phyloP scores from a whole-genome alignment of 768 basidiomycete genomes.

The Termitomyces sp. region DNA sequence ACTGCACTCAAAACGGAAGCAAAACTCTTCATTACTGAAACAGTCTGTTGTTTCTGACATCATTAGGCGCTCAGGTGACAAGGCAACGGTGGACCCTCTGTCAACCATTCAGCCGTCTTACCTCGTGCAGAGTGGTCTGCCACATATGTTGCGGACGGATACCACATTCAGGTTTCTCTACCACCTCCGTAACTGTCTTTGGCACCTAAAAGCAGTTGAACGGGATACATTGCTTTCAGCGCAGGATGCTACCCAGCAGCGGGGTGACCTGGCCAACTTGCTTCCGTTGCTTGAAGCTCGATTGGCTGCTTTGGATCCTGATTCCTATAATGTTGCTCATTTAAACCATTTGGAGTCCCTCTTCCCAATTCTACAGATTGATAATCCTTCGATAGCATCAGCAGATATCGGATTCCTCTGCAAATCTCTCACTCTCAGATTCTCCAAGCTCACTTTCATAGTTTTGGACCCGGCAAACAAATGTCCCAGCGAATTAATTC shows the following conservation, averaged over 20 bases:
- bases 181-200: conserved; percentile 69
- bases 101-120: conserved; percentile 85
- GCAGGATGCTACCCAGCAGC: conserved; percentile 1
- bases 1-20: conserved; percentile 28
- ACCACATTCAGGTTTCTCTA: conserved; percentile 74
- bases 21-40: conserved; percentile 29
- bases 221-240: conserved; percentile 17
- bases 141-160: conserved; percentile 66
- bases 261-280: conserved; percentile 29
- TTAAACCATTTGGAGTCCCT: conserved; percentile 30
- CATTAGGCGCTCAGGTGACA: conserved; percentile 48
- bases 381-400: conserved; percentile 3
- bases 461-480: conserved; percentile 34
- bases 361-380: conserved; percentile 23
- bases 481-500: conserved; percentile 33
- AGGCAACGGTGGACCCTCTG: conserved; percentile 65
- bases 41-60: conserved; percentile 45
- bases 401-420: not conserved
- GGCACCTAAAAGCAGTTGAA: conserved; percentile 35
- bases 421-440: conserved; percentile 24
- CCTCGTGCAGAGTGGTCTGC: conserved; percentile 72
- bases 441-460: conserved; percentile 27
- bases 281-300: conserved; percentile 37
- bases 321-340: conserved; percentile 32
- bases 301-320: conserved; percentile 42